Evolutionary conservation across 2,329 filamentous ascomycete species (phyloP).

Genomic region (Sporothrix variecibatus): DNA sequence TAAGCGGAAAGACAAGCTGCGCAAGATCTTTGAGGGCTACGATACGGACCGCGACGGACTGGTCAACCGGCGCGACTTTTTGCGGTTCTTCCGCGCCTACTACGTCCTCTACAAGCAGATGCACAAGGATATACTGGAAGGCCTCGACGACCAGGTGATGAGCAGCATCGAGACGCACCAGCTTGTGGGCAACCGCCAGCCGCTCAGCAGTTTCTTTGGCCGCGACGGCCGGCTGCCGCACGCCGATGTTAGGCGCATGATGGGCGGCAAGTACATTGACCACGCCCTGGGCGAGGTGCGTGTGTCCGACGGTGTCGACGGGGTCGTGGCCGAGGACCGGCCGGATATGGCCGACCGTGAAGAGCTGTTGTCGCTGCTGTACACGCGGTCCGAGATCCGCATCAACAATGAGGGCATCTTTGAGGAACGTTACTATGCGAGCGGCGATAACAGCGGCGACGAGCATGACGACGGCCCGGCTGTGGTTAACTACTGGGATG

Average conservation of each 20-base stretch:
- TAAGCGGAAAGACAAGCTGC: constrained; percentile 43
- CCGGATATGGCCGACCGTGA: constrained; percentile 47
- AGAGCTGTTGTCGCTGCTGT: constrained; percentile 41
- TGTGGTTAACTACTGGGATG: constrained; percentile 46
- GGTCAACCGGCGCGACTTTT: constrained; percentile 81
- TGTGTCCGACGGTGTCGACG: constrained; percentile 58
- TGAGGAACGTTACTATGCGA: constrained; percentile 8
- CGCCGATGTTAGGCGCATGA: constrained; percentile 60
- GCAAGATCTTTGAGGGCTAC: constrained; percentile 68
- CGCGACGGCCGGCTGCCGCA: constrained; percentile 69
- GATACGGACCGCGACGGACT: constrained; percentile 88
- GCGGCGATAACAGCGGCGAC: constrained; percentile 25
- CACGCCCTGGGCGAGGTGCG: constrained; percentile 62
- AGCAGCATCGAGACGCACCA: constrained; percentile 75
- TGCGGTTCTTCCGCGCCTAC: constrained; percentile 89
- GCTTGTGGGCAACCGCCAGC: constrained; percentile 72
- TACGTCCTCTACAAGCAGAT: constrained; percentile 89
- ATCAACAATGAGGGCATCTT: constrained; percentile 5
- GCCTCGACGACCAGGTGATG: constrained; percentile 75
- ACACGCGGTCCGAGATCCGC: constrained; percentile 38
- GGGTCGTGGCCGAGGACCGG: constrained; percentile 60
- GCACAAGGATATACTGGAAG: constrained; percentile 78
- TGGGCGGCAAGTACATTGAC: constrained; percentile 67
- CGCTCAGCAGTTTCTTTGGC: constrained; percentile 73
- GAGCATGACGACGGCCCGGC: constrained; percentile 33